Base-by-base conservation (phyloP, 129 eudicot genomes). In the Ambrosia trifida region DNA sequence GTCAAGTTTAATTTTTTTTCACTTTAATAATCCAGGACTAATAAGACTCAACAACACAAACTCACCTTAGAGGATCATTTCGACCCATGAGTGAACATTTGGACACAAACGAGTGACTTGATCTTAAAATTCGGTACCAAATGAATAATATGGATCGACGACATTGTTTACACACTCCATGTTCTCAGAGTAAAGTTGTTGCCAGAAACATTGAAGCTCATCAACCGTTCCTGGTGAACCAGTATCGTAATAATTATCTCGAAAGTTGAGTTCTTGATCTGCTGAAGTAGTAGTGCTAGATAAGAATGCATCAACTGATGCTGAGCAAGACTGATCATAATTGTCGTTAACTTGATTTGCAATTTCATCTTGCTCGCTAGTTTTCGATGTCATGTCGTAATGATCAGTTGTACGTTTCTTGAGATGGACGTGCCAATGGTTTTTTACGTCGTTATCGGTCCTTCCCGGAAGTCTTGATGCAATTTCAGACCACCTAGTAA, bases 181-280 rank as follows among this genome's bases (percentile, higher is more conserved):
- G 28, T 51, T 51, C 57, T 51, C 28, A 17, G 10, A 6, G 57
- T 6, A 51, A 51, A 51, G 58, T 51, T 51, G 58, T 51, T 17
- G 58, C 58, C 58, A 51, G 28, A 51, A 51, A 17, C 58, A 51
- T 51, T 18, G 58, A 51, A 51, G 58, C 7, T 51, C 58, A 51
- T 51, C 57, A 1, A 16, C 28, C 10, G 57, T 51, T 51, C 57
- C 57, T 4, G 57, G 57, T 17, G 57, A 51, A 51, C 57, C 57
- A 0, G 28, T 51, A 51, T 51, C 57, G 16, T 51, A 51, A 51
- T 51, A 51, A 51, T 18, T 11, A 17, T 17, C 58, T 17, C 30
- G 28, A 51, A 51, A 51, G 58, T 16, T 9, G 28, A 51, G 3
- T 51, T 51, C 58, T 51, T 51, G 58, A 51, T 51, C 30, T 51